Base-by-base conservation (phyloP, 2,329 filamentous ascomycete genomes). In the Colletotrichum tropicale region DNA sequence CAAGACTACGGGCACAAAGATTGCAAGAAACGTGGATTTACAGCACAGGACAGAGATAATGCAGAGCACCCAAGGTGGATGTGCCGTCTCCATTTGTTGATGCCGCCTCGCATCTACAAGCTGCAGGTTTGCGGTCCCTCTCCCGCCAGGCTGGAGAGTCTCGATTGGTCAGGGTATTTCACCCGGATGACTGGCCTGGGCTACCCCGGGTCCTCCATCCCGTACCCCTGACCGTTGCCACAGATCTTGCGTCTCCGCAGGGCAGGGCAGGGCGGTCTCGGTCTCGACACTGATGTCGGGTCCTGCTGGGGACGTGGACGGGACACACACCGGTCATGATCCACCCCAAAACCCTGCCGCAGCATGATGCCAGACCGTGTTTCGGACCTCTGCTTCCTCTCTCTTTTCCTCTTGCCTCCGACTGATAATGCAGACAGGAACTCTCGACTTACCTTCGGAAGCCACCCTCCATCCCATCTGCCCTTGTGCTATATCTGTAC, bases 151-250 rank as follows among this genome's bases (percentile, higher is more conserved):
- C 28, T 43, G 38, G 28, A 55, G 34, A 36, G n/a, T 21, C 48
- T 61, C 71, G 28, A 62, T 70, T 74, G 66, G 68, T 26, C 26
- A 21, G 36, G 21, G 28, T 10, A 36, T n/a, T 36, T 30, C 58
- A 16, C 26, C 71, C 64, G 48, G 21, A 48, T 62, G 65, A 52
- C 70, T 8, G 62, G 70, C 43, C 43, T 12, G 72, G 73, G 43
- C 43, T 76, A 73, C 64, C 74, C 74, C 74, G 58, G 74, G 56
- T 30, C 32, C 58, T 48, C 55, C 43, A 52, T 52, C 32, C 66
- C 24, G 56, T 58, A 58, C 55, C 67, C 71, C 60, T 71, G 13
- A 36, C 64, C 55, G 36, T 62, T 34, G 61, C 70, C 65, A 69
- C 28, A 73, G 65, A 73, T 72, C 55, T 21, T 52, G 43, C 32